phyloP scores from a whole-genome alignment of 2,329 filamentous ascomycete species.

The Penicillium digitatum region DNA sequence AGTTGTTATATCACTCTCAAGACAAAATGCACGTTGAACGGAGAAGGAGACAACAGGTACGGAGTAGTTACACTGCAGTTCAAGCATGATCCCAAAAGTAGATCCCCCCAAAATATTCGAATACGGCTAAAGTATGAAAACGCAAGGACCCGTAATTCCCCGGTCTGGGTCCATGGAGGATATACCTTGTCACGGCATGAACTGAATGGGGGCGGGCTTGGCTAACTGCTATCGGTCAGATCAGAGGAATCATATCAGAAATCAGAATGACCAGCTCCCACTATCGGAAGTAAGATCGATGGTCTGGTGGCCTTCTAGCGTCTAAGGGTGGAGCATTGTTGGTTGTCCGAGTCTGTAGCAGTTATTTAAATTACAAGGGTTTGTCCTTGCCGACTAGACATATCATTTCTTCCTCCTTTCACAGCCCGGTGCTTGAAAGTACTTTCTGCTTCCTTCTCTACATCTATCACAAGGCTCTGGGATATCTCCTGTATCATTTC shows the following conservation, averaged over 20 bases:
- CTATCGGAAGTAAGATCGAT: conserved; percentile 25
- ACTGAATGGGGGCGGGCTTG: conserved; percentile 16
- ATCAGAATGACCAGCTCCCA: conserved; percentile 23
- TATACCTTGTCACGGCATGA: conserved; percentile 10
- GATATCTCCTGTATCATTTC: background rate
- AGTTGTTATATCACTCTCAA: too few relatives aligned
- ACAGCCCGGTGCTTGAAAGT: background rate
- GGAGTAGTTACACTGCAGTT: background rate
- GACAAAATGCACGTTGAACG: too few relatives aligned
- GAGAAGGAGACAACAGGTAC: background rate
- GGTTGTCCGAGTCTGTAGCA: conserved; percentile 3
- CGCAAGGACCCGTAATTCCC: conserved; percentile 19
- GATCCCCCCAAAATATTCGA: background rate
- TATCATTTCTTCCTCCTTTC: conserved; percentile 15
- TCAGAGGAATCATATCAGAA: conserved; percentile 23
- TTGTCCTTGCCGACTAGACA: conserved; percentile 24
- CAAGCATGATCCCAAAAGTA: background rate
- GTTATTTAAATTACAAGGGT: conserved; percentile 24
- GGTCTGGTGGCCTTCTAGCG: conserved; percentile 15
- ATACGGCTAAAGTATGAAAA: background rate
- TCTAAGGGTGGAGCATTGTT: conserved; percentile 22
- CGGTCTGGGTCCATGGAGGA: conserved; percentile 13
- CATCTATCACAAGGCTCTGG: background rate
- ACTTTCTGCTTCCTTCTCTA: background rate
- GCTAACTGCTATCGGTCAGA: conserved; percentile 16